A percentile compares a stretch with the other conserved stretches of the same genome.
Conservation (phyloP, 2,329 filamentous ascomycete species). For the Trichophyton benhamiae region DNA sequence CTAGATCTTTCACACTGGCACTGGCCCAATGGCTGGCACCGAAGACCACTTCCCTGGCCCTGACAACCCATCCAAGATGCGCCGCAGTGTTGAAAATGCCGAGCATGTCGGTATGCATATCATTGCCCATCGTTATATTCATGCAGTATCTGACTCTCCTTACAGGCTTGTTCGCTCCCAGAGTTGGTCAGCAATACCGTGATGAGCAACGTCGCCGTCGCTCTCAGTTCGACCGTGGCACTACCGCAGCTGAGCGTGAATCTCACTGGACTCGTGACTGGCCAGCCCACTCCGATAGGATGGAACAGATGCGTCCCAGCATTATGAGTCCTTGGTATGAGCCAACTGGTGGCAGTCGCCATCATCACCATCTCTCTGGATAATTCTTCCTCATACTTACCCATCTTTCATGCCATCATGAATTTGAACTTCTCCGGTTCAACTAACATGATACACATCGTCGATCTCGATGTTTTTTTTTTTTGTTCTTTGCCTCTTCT, state of each 20-base stretch:
- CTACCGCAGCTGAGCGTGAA: slow-evolving; percentile 55
- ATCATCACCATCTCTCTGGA: not conserved
- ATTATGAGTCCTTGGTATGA: slow-evolving; percentile 9
- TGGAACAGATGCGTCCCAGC: not conserved
- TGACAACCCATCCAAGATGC: slow-evolving; percentile 78
- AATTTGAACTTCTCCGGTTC: not conserved
- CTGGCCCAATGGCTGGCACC: slow-evolving; percentile 46
- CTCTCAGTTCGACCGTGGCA: slow-evolving; percentile 73
- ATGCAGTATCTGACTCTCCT: not conserved
- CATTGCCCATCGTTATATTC: not conserved
- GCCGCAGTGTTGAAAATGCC: slow-evolving; percentile 75
- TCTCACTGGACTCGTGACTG: slow-evolving; percentile 8
- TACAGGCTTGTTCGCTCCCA: slow-evolving; percentile 65
- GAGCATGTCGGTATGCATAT: slow-evolving; percentile 59
- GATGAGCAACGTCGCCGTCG: slow-evolving; percentile 64
- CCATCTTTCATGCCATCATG: not conserved
- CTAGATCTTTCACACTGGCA: slow-evolving; percentile 44
- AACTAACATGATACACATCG: not conserved
- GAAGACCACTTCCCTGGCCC: slow-evolving; percentile 66
- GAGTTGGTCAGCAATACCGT: slow-evolving; percentile 58
- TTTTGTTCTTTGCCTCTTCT: slow-evolving; percentile 6
- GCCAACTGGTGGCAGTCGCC: not conserved
- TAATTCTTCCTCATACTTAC: not conserved
- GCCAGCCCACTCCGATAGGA: slow-evolving; percentile 5
- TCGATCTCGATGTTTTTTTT: slow-evolving; percentile 4